Evolutionary conservation across 331 rosid species (phyloP).

Genomic region (Saraca asoca): DNA sequence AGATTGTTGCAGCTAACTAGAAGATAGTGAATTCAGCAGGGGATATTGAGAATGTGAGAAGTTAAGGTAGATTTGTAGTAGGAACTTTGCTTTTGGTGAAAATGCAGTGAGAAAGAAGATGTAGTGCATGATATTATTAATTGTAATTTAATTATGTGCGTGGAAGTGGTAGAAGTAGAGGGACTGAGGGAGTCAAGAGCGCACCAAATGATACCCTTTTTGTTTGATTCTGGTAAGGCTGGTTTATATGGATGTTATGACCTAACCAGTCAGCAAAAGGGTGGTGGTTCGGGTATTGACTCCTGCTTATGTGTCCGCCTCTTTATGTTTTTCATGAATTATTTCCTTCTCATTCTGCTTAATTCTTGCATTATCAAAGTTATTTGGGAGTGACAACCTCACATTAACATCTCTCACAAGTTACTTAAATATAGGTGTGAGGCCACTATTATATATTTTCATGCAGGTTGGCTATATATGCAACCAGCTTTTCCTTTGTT

Average conservation of each 20-base stretch:
- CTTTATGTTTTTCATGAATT: constrained; percentile 41
- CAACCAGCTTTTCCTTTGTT: no score
- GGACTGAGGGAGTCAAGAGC: constrained; percentile 95
- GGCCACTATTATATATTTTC: no score
- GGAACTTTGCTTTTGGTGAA: constrained; percentile 30
- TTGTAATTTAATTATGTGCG: constrained; percentile 16
- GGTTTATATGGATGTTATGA: constrained; percentile 7
- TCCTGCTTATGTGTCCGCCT: constrained; percentile 63
- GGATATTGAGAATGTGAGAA: constrained; percentile 8
- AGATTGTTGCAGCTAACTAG: neutral
- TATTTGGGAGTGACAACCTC: no score
- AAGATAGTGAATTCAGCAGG: no score
- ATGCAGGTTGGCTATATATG: no score
- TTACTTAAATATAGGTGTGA: no score
- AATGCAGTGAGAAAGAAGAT: neutral
- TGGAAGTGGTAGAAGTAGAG: constrained; percentile 19
- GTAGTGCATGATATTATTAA: neutral
- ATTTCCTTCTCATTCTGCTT: no score
- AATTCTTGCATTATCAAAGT: no score
- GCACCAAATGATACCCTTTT: constrained; percentile 84
- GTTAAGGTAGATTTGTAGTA: constrained; percentile 23
- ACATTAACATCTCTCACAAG: no score
- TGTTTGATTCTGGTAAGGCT: constrained; percentile 44
- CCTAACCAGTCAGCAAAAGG: constrained; percentile 49
- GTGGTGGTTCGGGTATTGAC: constrained; percentile 99